Conservation (phyloP, 768 basidiomycete species). For the Nevesoporus exiguus region DNA sequence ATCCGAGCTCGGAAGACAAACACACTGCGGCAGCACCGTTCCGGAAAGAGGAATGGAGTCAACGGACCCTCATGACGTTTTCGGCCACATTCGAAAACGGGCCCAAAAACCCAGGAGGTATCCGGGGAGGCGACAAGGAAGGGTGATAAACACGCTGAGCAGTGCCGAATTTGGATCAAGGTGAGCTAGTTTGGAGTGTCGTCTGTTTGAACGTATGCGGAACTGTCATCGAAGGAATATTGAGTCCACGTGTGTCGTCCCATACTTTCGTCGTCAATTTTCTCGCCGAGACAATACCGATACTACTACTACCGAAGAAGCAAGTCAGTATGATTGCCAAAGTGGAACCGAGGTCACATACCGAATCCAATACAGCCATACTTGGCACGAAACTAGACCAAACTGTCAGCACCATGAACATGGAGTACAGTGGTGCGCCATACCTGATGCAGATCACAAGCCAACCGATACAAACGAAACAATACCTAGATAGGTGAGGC, state of each 20-base stretch:
- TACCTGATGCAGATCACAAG: not conserved
- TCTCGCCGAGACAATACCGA: conserved; percentile 12
- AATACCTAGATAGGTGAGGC: not conserved
- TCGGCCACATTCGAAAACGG: conserved; percentile 10
- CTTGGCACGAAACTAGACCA: not conserved
- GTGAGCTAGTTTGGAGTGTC: conserved; percentile 10
- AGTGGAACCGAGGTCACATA: not conserved
- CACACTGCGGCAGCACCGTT: conserved; percentile 6
- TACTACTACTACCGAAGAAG: not conserved
- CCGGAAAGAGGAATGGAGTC: conserved; percentile 1
- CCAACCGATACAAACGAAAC: not conserved
- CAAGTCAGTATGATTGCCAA: not conserved
- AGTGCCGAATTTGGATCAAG: conserved; percentile 7
- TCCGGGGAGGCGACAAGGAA: conserved; percentile 5
- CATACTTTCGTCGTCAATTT: conserved; percentile 8
- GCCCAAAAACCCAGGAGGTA: not conserved
- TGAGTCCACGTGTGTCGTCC: conserved; percentile 8
- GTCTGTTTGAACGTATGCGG: conserved; percentile 11
- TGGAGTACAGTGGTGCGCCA: not conserved
- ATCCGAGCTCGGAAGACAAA: conserved; percentile 10
- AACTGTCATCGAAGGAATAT: conserved; percentile 10
- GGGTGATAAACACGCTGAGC: not conserved
- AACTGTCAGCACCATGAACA: not conserved
- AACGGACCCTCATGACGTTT: conserved; percentile 5
- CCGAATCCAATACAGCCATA: conserved; percentile 3